Base-by-base conservation (phyloP, 2,329 filamentous ascomycete genomes). In the Dactylellina cionopaga region DNA sequence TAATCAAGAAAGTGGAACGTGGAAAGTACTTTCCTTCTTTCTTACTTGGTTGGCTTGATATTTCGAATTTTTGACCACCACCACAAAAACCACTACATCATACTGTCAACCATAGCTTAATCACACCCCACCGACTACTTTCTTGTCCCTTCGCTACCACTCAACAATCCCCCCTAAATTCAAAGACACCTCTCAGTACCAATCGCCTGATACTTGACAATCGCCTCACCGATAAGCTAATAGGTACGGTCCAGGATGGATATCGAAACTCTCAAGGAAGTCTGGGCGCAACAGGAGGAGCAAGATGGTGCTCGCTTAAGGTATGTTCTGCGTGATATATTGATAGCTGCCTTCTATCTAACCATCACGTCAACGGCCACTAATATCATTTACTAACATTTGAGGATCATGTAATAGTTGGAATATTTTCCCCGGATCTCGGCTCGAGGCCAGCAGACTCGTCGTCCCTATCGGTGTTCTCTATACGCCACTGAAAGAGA, bases 371-470 rank as follows among this genome's bases (percentile, higher is more conserved):
- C 22, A 2, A 49, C 17, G 31, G 24, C n/a, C 22, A 49, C 7
- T 17, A 13, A 17, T 2, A 19, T 39, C 24, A 9, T 6, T 15
- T 27, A 25, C 62, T 66, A 31, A 56, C 41, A 60, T 64, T 15
- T 41, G 44, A 17, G 43, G 33, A 22, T 10, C 27, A 37, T 56
- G 5, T 11, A 47, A 33, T 49, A 77, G 94, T 83, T 99, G 95
- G 95, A 99, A 99, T 81, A 96, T 96, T 74, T 96, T 99, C 79
- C 95, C 95, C 52, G 97, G 93, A 84, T 94, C 94, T 79, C 92
- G 95, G 80, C 97, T 99, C 91, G 93, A 97, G 89, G 93, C 93
- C 64, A 96, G 92, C 71, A 88, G 93, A 74, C 88, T 97, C 59
- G 93, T 97, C 75, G 95, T 98, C 33, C 95, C 95, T 73, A 97